Evolutionary conservation across 1,139 yeast species (phyloP), one percentile per base, ranked within the genome.

Genomic region (Sporopachydermia cereana): DNA sequence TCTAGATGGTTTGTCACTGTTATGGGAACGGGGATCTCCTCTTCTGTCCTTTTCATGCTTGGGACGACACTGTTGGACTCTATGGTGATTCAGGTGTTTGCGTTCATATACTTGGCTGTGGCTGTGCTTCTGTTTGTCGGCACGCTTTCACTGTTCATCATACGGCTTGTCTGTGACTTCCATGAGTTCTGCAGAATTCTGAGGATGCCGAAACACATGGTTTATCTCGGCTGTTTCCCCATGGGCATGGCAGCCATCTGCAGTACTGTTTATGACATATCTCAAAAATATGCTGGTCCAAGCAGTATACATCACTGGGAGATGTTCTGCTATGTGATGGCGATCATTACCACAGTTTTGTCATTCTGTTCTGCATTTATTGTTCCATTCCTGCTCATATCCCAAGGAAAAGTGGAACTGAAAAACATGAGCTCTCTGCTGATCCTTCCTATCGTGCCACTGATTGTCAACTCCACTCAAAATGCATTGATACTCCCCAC

Each of bases 1-100:
- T 5, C 20, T n/a, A 41, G 43, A 27, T 79, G 78, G 71, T 85
- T 81, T 60, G 81, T 83, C 31, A 68, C 77, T 43, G 72, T 78
- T n/a, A 86, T 86, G 95, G 96, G 94, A 2, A 74, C 82, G 1
- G 95, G 95, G 1, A 83, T 85, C 42, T 66, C 84, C 1, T 66
- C 83, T 3, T 60, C 72, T 36, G 64, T 84, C 5, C 63, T 85
- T 44, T 73, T 77, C 60, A 58, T 65, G 27, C 85, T 80, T 58
- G 39, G 39, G 12, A 34, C 39, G 5, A 34, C 88, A 95, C 0
- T 83, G 76, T 56, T 70, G 68, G 1, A 71, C 79, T 0, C 59
- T 62, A 42, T 77, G 93, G 93, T 66, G 5, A n/a, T 84, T 24
- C 54, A 67, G 42, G 60, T 74, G 2, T 67, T 78, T 45, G 80